Percentiles rank a stretch among this genome's conserved stretches.
Conservation (phyloP, 768 basidiomycete genomes). For the Tephrocybe rancida region DNA sequence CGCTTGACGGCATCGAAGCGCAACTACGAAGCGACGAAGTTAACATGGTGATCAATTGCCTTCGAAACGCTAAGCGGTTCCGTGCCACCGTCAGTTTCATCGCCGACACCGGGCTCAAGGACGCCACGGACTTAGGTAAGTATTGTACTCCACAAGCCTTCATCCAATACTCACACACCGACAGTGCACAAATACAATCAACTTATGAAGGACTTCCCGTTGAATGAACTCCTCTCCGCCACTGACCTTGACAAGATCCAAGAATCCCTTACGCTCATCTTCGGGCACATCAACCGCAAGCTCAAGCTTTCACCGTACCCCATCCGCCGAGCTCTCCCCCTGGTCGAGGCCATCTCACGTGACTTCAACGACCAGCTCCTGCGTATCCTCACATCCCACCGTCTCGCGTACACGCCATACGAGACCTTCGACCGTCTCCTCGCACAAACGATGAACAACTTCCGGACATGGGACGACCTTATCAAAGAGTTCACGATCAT, state of each 20-base stretch:
- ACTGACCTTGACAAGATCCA: conserved; percentile 96
- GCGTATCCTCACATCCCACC: conserved; percentile 86
- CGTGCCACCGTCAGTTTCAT: conserved; percentile 97
- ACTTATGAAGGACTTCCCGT: conserved; percentile 98
- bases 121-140: conserved; percentile 86
- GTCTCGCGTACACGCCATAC: conserved; percentile 92
- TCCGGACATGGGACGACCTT: conserved; percentile 85
- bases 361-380: conserved; percentile 97
- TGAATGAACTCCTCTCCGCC: conserved; percentile 95
- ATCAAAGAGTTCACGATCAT: conserved; percentile 94
- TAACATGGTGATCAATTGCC: conserved; percentile 88
- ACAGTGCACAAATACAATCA: conserved; percentile 97
- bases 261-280: conserved; percentile 85
- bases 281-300: conserved; percentile 93
- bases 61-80: conserved; percentile 95
- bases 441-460: conserved; percentile 72
- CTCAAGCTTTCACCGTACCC: conserved; percentile 96
- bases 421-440: conserved; percentile 91
- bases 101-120: conserved; percentile 95
- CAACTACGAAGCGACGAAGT: conserved; percentile 94
- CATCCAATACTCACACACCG: neutral
- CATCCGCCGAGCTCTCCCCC: conserved; percentile 91
- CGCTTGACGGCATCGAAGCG: conserved; percentile 89
- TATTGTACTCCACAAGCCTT: conserved; percentile 4
- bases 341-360: conserved; percentile 96